Percentiles rank a stretch among this genome's conserved stretches.
Conservation (phyloP, 306 rosid genomes). For the Datisca glomerata region DNA sequence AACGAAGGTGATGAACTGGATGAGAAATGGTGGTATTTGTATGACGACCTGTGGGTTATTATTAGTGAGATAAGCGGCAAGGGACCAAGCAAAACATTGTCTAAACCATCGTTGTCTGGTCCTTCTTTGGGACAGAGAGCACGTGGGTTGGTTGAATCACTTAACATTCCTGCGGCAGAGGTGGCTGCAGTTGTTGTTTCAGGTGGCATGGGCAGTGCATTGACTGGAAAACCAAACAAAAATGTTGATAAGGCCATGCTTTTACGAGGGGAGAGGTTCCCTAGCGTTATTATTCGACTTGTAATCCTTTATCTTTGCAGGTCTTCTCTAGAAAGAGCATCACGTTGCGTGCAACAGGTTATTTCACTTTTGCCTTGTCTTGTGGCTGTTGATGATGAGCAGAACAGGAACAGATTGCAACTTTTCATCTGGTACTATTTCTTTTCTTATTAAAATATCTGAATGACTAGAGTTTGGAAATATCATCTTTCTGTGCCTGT, state of each 20-base stretch:
- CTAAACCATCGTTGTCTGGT: constrained; percentile 55
- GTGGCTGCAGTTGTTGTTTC: constrained; percentile 98
- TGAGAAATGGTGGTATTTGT: constrained; percentile 82
- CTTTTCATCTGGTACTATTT: constrained; percentile 76
- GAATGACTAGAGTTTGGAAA: neutral
- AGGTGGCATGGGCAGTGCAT: constrained; percentile 87
- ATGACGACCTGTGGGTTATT: constrained; percentile 69
- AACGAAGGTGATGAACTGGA: constrained; percentile 39
- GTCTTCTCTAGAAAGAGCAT: constrained; percentile 82
- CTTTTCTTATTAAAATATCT: neutral
- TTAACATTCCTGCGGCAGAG: constrained; percentile 98
- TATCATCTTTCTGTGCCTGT: too few species aligned
- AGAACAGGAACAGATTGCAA: constrained; percentile 84
- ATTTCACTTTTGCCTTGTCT: constrained; percentile 74
- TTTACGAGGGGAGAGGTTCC: constrained; percentile 86
- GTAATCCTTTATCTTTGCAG: constrained; percentile 77
- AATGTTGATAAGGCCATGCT: constrained; percentile 90
- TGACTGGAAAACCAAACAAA: constrained; percentile 77
- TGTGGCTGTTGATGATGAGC: constrained; percentile 88
- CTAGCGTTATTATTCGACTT: constrained; percentile 78
- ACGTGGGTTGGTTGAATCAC: constrained; percentile 92
- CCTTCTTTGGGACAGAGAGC: constrained; percentile 96
- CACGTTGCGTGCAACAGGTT: constrained; percentile 74
- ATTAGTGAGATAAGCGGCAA: constrained; percentile 76
- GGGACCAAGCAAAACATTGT: constrained; percentile 53